Conservation (phyloP, 2,329 filamentous ascomycete species). For the Colletotrichum sp. region DNA sequence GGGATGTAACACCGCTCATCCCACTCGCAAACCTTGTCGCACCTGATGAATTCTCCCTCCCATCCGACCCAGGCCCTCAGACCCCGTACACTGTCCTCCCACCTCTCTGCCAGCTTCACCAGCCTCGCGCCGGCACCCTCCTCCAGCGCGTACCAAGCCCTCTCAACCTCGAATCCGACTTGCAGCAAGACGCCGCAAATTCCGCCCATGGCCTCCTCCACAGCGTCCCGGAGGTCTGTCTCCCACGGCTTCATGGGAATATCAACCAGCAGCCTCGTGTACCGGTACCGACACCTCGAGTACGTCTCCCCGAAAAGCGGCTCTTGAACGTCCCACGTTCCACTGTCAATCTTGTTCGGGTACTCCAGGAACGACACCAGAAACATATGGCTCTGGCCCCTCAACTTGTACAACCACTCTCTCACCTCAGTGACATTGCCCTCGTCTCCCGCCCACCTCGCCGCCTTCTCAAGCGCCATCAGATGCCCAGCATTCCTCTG, state of each 20-base stretch:
- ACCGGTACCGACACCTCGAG: slow-evolving; percentile 45
- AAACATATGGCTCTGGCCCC: slow-evolving; percentile 46
- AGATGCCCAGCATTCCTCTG: slow-evolving; percentile 39
- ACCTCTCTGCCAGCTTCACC: slow-evolving; percentile 13
- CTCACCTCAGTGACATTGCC: slow-evolving; percentile 29
- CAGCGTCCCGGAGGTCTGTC: slow-evolving; percentile 37
- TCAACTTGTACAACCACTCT: slow-evolving; percentile 35
- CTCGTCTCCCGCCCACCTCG: slow-evolving; percentile 13
- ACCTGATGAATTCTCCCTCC: slow-evolving; percentile 50
- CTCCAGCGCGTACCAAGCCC: slow-evolving; percentile 37
- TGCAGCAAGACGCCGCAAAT: slow-evolving; percentile 46
- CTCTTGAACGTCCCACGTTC: slow-evolving; percentile 36
- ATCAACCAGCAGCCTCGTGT: slow-evolving; percentile 38
- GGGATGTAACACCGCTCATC: slow-evolving; percentile 54
- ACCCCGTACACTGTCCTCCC: slow-evolving; percentile 41
- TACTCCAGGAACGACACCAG: slow-evolving; percentile 51
- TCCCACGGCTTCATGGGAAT: slow-evolving; percentile 38
- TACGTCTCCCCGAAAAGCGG: slow-evolving; percentile 40
- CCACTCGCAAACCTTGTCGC: slow-evolving; percentile 42
- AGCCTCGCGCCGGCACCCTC: not conserved
- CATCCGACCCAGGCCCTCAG: slow-evolving; percentile 56
- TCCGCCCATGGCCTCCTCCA: slow-evolving; percentile 43
- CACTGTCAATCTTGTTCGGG: slow-evolving; percentile 28
- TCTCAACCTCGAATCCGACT: slow-evolving; percentile 48
- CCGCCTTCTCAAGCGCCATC: slow-evolving; percentile 33